These are phyloP conservation scores for Chaetomiaceae sp. DNA, from an alignment of 2,329 filamentous ascomycete species.

Conservation along the genomic window DNA sequence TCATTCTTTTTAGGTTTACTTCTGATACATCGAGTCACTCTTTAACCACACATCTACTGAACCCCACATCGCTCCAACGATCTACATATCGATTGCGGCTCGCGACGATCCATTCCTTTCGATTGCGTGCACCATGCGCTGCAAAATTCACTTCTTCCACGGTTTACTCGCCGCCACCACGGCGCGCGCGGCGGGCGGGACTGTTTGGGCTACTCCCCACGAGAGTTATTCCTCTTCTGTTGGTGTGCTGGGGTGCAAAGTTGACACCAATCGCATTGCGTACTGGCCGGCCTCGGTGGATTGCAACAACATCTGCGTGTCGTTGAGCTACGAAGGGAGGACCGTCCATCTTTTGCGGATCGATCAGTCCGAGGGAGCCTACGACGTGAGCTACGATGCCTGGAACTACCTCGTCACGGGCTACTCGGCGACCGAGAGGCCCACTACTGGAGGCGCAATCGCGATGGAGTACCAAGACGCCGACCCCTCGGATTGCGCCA, in stretches of 20 bases:
- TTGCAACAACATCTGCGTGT: constrained; percentile 55
- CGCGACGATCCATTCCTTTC: constrained; percentile 7
- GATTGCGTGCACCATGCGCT: constrained; percentile 16
- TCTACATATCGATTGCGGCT: neutral
- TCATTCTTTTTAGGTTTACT: constrained; percentile 13
- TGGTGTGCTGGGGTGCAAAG: constrained; percentile 57
- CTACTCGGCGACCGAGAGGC: constrained; percentile 42
- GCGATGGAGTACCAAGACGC: constrained; percentile 49
- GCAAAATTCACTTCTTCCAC: constrained; percentile 14
- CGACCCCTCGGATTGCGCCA: constrained; percentile 44
- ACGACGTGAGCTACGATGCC: constrained; percentile 57
- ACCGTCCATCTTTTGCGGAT: constrained; percentile 54
- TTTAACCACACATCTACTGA: neutral
- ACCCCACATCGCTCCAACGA: neutral
- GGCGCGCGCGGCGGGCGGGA: constrained; percentile 24
- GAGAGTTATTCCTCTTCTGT: constrained; percentile 53
- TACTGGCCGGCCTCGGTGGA: constrained; percentile 53
- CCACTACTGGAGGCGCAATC: constrained; percentile 46
- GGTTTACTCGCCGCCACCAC: constrained; percentile 17
- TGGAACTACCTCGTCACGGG: constrained; percentile 56
- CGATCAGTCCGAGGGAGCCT: constrained; percentile 51
- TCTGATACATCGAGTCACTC: constrained; percentile 8
- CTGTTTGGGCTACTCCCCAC: constrained; percentile 49
- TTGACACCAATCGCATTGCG: constrained; percentile 57
- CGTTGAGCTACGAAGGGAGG: constrained; percentile 46